Evolutionary conservation across 352 stramenopile genomes (phyloP).

Genomic region (Peronospora belbahrii): DNA sequence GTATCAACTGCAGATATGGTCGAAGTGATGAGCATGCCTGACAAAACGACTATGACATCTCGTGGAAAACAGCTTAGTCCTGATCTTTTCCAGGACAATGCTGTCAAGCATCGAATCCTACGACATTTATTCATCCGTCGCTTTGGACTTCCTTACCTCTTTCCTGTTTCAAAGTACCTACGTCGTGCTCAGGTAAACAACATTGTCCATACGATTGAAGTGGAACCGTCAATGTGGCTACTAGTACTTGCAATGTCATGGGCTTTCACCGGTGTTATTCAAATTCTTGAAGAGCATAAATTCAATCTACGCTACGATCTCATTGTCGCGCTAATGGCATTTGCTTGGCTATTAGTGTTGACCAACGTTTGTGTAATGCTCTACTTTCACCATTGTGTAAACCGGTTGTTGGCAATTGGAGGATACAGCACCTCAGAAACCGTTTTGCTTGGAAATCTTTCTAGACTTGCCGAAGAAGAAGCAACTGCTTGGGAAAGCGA

Average conservation of each 20-base stretch:
- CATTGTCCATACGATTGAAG: constrained; percentile 69
- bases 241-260: constrained; percentile 39
- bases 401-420: constrained; percentile 25
- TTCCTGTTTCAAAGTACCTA: constrained; percentile 66
- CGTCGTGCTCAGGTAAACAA: constrained; percentile 56
- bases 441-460: constrained; percentile 2
- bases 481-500: constrained; percentile 8
- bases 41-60: neutral
- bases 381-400: constrained; percentile 34
- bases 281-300: constrained; percentile 13
- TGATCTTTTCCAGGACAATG: constrained; percentile 7
- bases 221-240: constrained; percentile 56
- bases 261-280: constrained; percentile 20
- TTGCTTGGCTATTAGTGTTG: constrained; percentile 24
- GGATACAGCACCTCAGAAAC: constrained; percentile 17
- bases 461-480: constrained; percentile 14
- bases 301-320: constrained; percentile 19
- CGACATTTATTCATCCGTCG: constrained; percentile 33
- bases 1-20: constrained; percentile 34
- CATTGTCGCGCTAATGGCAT: constrained; percentile 25
- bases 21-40: constrained; percentile 3
- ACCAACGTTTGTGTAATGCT: constrained; percentile 26
- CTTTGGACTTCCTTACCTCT: constrained; percentile 40
- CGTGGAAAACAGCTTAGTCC: neutral
- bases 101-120: constrained; percentile 30